Evolutionary conservation across 495 filamentous ascomycete species (phyloP), one percentile per base, ranked within the genome.

Genomic region (Penicillium bovifimosum): DNA sequence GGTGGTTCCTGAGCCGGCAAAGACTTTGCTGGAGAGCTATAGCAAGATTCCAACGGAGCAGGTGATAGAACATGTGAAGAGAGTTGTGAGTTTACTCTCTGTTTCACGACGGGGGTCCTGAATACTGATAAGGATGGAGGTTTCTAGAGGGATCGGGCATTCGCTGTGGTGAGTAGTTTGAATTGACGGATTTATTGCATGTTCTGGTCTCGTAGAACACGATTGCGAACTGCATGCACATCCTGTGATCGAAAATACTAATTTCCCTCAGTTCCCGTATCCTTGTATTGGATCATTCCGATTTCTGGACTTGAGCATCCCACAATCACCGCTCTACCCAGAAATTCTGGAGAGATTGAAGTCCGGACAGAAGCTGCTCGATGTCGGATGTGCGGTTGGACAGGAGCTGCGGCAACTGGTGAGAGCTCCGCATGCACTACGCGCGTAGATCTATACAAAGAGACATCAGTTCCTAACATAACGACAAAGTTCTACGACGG

Each of bases 241-340:
- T 24, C 4, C 20, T 24, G 20, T n/a, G n/a, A n/a, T 24, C 20
- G 20, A 24, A 24, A 4, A 24, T 24, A 3, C n/a, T n/a, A 6
- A 36, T 6, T 4, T 5, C 9, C 6, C 24, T 20, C n/a, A 69
- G 66, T 64, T 66, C 47, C 73, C 72, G 2, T 80, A 79, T 51
- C 74, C 78, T 16, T 82, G 76, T 62, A 72, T 82, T 52, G 79
- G 80, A 5, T 67, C 68, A 24, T 80, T 76, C 61, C 65, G 69
- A 5, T 83, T 82, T 56, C 63, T 80, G 2, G 71, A 74, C 10
- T 59, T 81, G 34, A 67, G 61, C 9, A 64, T 76, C 17, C 41
- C 47, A 58, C 33, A 53, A 3, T 60, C 53, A 3, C 68, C 67
- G 0, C 44, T 55, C 17, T 75, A 79, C 52, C 62, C 64, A 3